A percentile compares a stretch with the other conserved stretches of the same genome.
Conservation (phyloP, 768 basidiomycete species). For the Clavaria fumosa region DNA sequence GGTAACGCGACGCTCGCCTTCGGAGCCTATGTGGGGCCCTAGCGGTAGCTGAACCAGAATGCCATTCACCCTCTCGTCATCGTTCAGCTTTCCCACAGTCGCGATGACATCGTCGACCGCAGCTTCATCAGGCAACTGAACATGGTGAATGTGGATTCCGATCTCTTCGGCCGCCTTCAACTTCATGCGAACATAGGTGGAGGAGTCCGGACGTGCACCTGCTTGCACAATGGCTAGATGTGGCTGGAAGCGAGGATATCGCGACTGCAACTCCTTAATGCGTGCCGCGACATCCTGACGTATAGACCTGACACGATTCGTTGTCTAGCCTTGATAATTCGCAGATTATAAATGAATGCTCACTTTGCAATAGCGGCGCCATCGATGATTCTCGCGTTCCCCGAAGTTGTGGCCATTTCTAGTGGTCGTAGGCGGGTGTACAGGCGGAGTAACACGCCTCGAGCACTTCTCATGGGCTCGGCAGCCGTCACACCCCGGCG, state of each 20-base stretch:
- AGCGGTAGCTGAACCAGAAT: slow-evolving; percentile 94
- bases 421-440: too few species aligned
- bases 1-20: slow-evolving; percentile 83
- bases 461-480: too few species aligned
- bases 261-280: slow-evolving; percentile 47
- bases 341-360: slow-evolving; percentile 9
- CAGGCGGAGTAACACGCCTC: too few species aligned
- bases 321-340: slow-evolving; percentile 7
- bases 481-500: too few species aligned
- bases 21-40: slow-evolving; percentile 62
- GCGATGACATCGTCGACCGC: slow-evolving; percentile 62
- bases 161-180: slow-evolving; percentile 88
- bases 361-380: slow-evolving; percentile 79
- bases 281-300: slow-evolving; percentile 59
- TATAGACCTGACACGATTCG: slow-evolving; percentile 43
- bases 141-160: slow-evolving; percentile 76
- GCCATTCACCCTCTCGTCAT: slow-evolving; percentile 68
- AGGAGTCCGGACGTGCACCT: slow-evolving; percentile 81
- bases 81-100: slow-evolving; percentile 68
- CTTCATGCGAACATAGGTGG: slow-evolving; percentile 95
- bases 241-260: slow-evolving; percentile 80
- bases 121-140: slow-evolving; percentile 54
- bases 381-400: slow-evolving; percentile 48
- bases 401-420: neutral
- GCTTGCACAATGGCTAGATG: slow-evolving; percentile 89